Base-by-base conservation (phyloP, 805 yeast genomes). In the Kockiozyma suomiensis region DNA sequence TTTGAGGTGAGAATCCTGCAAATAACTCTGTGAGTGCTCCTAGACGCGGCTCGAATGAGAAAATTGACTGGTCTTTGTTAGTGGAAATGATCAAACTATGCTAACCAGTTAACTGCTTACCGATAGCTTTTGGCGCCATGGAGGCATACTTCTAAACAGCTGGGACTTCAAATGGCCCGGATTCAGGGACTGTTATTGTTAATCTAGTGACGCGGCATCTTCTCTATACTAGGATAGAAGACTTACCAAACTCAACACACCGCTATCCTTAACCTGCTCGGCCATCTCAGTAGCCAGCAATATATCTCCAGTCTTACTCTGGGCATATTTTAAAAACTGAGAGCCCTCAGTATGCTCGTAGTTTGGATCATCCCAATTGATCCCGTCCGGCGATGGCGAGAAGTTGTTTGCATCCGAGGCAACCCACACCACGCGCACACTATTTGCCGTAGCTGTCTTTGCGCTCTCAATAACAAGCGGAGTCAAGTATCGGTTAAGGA, bases 1-100 rank as follows among this genome's bases (percentile, higher is more conserved):
- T 61, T 5, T 72, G 69, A 3, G 82, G 82, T 28, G 69, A 64
- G 50, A 80, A 69, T 0, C 79, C 79, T 2, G 78, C 82, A 61
- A 69, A 79, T 19, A 79, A 67, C 61, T 76, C 81, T 8, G 82
- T 68, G 56, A 76, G 73, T 1, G 83, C 80, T 13, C 84, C 85
- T 43, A 72, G 73, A 40, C 65, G 64, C 4, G 74, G 56, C 21
- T 61, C 61, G 50, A 55, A 62, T 10, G 66, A 59, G 50, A 62
- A 58, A 3, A 41, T 15, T 10, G 60, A 49, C 60, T 54, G 35
- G 13, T 46, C 4, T 28, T 28, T 19, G 51, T 26, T 25, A 19
- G 48, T 3, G 12, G 30, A 2, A 1, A 33, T 35, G 5, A 13
- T 4, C 3, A 33, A 32, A 33, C 2, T 1, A 13, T 10, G 33